Percentiles rank a stretch among this genome's conserved stretches.
Conservation (phyloP, 1,284 basidiomycete species). For the Agroathelia rolfsii region DNA sequence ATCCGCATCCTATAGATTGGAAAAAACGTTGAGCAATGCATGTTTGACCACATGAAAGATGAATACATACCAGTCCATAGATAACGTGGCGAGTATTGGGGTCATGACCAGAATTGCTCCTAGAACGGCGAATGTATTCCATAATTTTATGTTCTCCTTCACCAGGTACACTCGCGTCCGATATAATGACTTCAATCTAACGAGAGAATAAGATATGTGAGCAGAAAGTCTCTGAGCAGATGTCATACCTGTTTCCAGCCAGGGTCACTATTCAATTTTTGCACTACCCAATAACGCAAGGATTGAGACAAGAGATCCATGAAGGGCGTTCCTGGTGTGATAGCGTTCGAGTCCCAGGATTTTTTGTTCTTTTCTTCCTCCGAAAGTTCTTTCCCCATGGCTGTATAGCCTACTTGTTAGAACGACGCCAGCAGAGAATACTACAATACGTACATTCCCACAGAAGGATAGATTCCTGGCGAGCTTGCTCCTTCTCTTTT, state of each 20-base stretch:
- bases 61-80: slow-evolving; percentile 77
- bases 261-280: slow-evolving; percentile 91
- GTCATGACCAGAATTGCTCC: slow-evolving; percentile 81
- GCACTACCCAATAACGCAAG: slow-evolving; percentile 92
- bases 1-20: slow-evolving; percentile 81
- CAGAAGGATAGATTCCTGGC: slow-evolving; percentile 69
- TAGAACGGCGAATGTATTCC: slow-evolving; percentile 93
- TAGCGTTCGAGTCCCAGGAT: slow-evolving; percentile 97
- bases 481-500: slow-evolving; percentile 84
- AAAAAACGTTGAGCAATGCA: slow-evolving; percentile 2
- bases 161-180: slow-evolving; percentile 93
- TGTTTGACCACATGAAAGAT: slow-evolving; percentile 1
- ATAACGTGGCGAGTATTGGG: slow-evolving; percentile 96
- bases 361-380: slow-evolving; percentile 83
- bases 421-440: neutral
- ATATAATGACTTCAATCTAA: slow-evolving; percentile 91
- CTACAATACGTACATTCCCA: slow-evolving; percentile 61
- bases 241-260: slow-evolving; percentile 81
- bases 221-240: neutral
- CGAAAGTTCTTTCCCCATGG: slow-evolving; percentile 83
- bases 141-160: slow-evolving; percentile 99
- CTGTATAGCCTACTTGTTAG: slow-evolving; percentile 26
- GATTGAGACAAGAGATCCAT: slow-evolving; percentile 89
- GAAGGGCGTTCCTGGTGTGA: slow-evolving; percentile 97
- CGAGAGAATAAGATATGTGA: slow-evolving; percentile 10